Percentiles rank a stretch among this genome's conserved stretches.
Conservation (phyloP, 83 land plant species). For the Thuja plicata region DNA sequence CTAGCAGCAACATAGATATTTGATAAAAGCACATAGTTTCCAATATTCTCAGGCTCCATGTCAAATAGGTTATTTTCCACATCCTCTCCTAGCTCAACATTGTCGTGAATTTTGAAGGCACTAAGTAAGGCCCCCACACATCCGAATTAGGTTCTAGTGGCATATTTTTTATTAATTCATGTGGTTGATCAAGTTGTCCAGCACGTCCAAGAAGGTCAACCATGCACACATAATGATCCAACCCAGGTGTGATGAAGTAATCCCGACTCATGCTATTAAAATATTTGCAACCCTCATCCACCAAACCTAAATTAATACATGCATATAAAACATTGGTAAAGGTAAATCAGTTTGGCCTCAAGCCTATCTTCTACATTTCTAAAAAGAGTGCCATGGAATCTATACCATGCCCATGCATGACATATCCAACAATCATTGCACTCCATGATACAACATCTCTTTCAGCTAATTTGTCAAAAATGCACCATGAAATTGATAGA, state of each 20-base stretch:
- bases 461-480: conserved; percentile 35
- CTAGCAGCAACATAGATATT: conserved; percentile 1
- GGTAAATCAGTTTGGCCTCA: conserved; percentile 26
- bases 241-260: no score
- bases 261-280: no score
- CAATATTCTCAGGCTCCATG: background rate
- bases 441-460: conserved; percentile 28
- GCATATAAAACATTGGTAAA: conserved; percentile 33
- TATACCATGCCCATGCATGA: conserved; percentile 10
- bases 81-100: background rate
- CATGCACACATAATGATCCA: no score
- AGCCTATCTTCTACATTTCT: conserved; percentile 23
- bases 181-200: background rate
- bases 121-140: conserved; percentile 2
- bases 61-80: background rate
- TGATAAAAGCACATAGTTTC: conserved; percentile 2
- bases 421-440: no score
- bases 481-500: conserved; percentile 20
- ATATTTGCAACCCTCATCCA: background rate
- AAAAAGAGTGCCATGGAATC: conserved; percentile 30
- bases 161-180: background rate
- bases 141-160: background rate
- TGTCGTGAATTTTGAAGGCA: background rate
- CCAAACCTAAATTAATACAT: conserved; percentile 14
- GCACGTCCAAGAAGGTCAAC: conserved; percentile 8